These are phyloP conservation scores for Chaetomium fimeti DNA, from an alignment of 495 filamentous ascomycete species.

Conservation along the genomic window DNA sequence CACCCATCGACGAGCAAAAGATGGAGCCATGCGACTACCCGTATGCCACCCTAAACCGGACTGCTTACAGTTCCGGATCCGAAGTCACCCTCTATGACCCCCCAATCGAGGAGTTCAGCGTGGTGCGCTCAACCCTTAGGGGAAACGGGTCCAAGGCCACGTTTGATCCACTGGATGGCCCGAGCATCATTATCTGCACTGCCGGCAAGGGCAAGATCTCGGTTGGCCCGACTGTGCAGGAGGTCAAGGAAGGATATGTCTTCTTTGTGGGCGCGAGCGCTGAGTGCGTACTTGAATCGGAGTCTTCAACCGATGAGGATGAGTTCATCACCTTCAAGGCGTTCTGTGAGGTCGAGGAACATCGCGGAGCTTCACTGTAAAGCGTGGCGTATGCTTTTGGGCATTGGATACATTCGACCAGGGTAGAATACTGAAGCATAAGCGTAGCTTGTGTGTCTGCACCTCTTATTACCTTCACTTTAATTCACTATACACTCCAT, in stretches of 20 bases:
- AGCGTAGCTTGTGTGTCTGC: not conserved
- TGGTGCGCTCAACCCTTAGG: constrained; percentile 75
- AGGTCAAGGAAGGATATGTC: constrained; percentile 70
- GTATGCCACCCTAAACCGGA: constrained; percentile 72
- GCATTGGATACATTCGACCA: not conserved
- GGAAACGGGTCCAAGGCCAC: constrained; percentile 72
- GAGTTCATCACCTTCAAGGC: constrained; percentile 89
- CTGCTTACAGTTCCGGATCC: constrained; percentile 73
- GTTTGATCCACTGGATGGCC: constrained; percentile 82
- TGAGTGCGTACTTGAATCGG: constrained; percentile 73
- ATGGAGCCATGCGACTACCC: constrained; percentile 81
- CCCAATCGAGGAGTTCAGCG: constrained; percentile 94
- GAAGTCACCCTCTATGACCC: constrained; percentile 78
- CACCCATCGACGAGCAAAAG: constrained; percentile 91
- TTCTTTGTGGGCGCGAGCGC: constrained; percentile 94
- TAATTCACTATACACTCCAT: not conserved
- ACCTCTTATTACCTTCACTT: not conserved
- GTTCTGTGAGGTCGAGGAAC: constrained; percentile 75
- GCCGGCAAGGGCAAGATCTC: constrained; percentile 74
- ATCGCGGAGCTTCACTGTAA: constrained; percentile 31
- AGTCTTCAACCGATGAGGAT: constrained; percentile 52
- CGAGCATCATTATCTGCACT: constrained; percentile 90
- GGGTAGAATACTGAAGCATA: not conserved
- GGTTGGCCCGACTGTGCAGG: constrained; percentile 70
- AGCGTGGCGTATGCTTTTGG: too few relatives aligned